Percentiles rank a stretch among this genome's conserved stretches.
Conservation (phyloP, 2,329 filamentous ascomycete genomes). For the Colletotrichum viniferum region DNA sequence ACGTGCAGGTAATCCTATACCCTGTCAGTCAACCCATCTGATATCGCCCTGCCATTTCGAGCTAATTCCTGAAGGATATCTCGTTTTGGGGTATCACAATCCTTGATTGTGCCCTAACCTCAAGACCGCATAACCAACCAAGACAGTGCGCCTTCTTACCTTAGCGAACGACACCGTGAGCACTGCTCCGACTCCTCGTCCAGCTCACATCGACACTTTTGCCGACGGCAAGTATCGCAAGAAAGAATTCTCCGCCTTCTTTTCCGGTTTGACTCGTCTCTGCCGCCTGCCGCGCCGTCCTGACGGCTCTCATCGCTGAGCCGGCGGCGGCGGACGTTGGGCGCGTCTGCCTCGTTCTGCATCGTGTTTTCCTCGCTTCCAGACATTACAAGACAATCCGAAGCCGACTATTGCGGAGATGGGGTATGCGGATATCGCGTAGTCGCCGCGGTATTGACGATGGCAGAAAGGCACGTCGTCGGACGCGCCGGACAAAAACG, state of each 20-base stretch:
- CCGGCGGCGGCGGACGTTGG: not conserved
- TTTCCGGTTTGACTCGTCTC: slow-evolving; percentile 14
- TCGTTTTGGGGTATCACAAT: not conserved
- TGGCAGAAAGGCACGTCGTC: not conserved
- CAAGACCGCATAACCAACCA: not conserved
- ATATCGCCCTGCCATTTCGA: not conserved
- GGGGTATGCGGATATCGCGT: not conserved
- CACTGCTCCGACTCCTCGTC: slow-evolving; percentile 18
- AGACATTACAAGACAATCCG: not conserved
- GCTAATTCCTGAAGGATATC: not conserved
- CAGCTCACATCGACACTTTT: slow-evolving; percentile 19
- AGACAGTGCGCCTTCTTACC: not conserved
- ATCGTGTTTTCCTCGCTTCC: not conserved
- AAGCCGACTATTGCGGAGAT: not conserved
- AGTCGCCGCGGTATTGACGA: not conserved
- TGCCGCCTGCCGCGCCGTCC: not conserved
- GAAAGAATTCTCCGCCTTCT: slow-evolving; percentile 18
- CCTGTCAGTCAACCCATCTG: not conserved
- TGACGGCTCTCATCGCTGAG: slow-evolving; percentile 11
- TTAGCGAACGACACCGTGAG: slow-evolving; percentile 16
- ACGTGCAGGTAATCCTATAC: slow-evolving; percentile 11
- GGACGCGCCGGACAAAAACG: slow-evolving; percentile 1
- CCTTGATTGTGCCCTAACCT: not conserved
- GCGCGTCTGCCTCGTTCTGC: not conserved
- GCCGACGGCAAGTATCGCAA: slow-evolving; percentile 19